Evolutionary conservation across 2,329 filamentous ascomycete genomes (phyloP).

Genomic region (Clarireedia sp.): DNA sequence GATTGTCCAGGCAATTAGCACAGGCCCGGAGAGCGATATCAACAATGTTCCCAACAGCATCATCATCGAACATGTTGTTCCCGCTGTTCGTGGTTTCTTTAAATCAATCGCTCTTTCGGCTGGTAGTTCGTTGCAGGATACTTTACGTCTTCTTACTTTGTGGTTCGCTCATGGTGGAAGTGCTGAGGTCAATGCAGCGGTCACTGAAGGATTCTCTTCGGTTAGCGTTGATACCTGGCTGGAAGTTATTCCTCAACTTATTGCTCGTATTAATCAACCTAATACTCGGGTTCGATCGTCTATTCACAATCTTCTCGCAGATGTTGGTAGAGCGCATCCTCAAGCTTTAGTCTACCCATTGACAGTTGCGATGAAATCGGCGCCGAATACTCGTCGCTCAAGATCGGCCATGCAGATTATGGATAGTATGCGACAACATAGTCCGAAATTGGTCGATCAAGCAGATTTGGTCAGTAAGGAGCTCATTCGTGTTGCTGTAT

Average conservation of each 20-base stretch:
- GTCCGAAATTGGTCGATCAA: slow-evolving; percentile 84
- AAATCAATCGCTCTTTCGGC: slow-evolving; percentile 89
- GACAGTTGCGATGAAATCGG: slow-evolving; percentile 95
- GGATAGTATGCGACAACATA: slow-evolving; percentile 96
- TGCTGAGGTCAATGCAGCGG: slow-evolving; percentile 76
- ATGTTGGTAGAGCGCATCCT: slow-evolving; percentile 89
- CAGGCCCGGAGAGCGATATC: slow-evolving; percentile 20
- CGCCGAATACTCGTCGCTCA: slow-evolving; percentile 71
- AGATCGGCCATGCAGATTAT: slow-evolving; percentile 89
- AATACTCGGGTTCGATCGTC: slow-evolving; percentile 81
- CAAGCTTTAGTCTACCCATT: slow-evolving; percentile 95
- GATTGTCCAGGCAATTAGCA: slow-evolving; percentile 72
- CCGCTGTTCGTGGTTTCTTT: slow-evolving; percentile 93
- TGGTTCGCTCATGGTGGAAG: slow-evolving; percentile 95
- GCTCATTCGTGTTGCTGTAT: slow-evolving; percentile 88
- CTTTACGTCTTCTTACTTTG: slow-evolving; percentile 79
- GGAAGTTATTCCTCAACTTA: slow-evolving; percentile 93
- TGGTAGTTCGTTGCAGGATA: slow-evolving; percentile 91
- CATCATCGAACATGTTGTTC: slow-evolving; percentile 82
- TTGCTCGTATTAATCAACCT: slow-evolving; percentile 94
- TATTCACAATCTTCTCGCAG: slow-evolving; percentile 84
- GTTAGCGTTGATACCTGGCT: slow-evolving; percentile 98
- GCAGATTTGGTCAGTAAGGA: slow-evolving; percentile 93
- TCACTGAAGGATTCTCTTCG: slow-evolving; percentile 82
- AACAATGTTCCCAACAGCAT: slow-evolving; percentile 51